Base-by-base conservation (phyloP, 208 protist genomes). In the Trypanosoma boissoni region DNA sequence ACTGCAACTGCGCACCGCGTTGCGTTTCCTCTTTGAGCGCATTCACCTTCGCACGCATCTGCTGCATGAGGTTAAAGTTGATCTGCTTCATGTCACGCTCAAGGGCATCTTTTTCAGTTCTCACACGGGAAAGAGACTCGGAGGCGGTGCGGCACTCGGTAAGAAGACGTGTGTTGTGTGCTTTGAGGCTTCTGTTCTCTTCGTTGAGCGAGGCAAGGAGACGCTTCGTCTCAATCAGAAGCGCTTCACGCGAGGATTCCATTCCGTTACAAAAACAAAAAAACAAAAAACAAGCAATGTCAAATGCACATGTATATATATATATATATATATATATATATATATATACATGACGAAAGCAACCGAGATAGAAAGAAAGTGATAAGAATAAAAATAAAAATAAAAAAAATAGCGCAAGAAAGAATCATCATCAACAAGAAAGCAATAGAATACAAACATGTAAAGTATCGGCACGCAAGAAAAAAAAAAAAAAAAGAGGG, bases 1-100 rank as follows among this genome's bases (percentile, higher is more conserved):
- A 42, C 28, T 63, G 67, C 26, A 74, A 27, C 46, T 53, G 27
- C 12, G 48, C 24, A 16, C 45, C 54, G 21, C 23, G 53, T 16
- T 18, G 46, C 41, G 58, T 62, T 3, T 61, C 49, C 16, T 62
- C 62, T 32, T 75, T 63, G 18, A 64, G 27, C 1, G 50, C 45
- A 39, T 26, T 31, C 32, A 65, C 32, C 37, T 69, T 68, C 5
- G 56, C 50, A 14, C 59, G 52, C 7, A 75, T 48, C 24, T 75
- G 62, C 14, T 75, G 68, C 56, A 67, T 63, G 28, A 74, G 68
- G 31, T 68, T 68, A 24, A 68, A 68, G 43, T 68, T 68, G 32
- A 68, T 68, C 14, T 68, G 54, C 23, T 63, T 62, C 31, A 74
- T 14, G 32, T 66, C 61, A 27, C 64, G 63, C 37, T 69, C 50